phyloP scores from a whole-genome alignment of 345 rosid species.

The Rhodamnia rubescens region DNA sequence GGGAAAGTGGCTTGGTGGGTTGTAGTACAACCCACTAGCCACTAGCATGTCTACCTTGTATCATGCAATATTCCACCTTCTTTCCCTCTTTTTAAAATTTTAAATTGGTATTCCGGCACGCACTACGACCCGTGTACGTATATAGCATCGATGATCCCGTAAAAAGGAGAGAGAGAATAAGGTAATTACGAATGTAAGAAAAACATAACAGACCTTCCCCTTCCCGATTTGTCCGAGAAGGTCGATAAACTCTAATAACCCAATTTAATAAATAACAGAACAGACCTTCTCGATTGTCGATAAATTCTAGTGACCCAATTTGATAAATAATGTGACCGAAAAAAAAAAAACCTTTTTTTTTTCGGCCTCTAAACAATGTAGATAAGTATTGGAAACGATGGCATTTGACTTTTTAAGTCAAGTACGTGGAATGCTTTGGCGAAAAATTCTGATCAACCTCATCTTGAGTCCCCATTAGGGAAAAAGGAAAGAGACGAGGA shows the following conservation, averaged over 20 bases:
- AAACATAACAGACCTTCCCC: no score
- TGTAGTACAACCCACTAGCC: neutral
- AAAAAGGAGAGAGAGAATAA: neutral
- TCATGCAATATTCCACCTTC: neutral
- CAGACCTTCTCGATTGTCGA: no score
- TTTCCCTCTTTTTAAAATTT: neutral
- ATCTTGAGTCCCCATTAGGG: neutral
- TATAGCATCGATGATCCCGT: neutral
- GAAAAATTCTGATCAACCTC: neutral
- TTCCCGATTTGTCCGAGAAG: neutral
- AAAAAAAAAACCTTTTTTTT: no score
- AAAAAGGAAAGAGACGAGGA: neutral
- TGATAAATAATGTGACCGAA: neutral
- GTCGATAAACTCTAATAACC: fast-evolving
- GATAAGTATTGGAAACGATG: neutral
- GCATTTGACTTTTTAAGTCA: neutral
- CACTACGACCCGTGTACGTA: neutral
- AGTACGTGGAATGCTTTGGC: neutral
- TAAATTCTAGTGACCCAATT: no score
- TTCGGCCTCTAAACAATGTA: neutral
- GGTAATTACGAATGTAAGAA: neutral
- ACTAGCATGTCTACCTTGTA: neutral
- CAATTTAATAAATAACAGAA: neutral
- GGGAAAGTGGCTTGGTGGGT: neutral
- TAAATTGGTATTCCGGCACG: neutral